phyloP scores from a whole-genome alignment of 2,329 filamentous ascomycete genomes.

The Trematosphaeria pertusa region DNA sequence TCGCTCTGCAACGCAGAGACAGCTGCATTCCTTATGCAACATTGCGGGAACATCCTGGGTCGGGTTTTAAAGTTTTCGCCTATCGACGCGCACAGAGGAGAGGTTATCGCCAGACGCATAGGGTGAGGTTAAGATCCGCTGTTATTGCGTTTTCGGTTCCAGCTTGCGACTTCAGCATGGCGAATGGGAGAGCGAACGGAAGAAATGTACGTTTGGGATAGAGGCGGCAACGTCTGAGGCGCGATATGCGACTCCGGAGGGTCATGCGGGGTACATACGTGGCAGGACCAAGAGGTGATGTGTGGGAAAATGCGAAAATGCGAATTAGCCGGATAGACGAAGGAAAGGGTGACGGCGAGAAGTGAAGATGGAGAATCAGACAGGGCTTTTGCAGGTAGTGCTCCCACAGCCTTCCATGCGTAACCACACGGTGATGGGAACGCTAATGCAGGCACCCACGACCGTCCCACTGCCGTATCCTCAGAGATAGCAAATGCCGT shows the following conservation, averaged over 20 bases:
- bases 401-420: too few species aligned
- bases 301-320: not conserved
- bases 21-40: not conserved
- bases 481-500: too few species aligned
- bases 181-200: not conserved
- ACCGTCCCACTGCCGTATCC: too few species aligned
- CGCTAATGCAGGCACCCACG: not conserved
- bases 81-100: not conserved
- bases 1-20: not conserved
- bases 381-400: too few species aligned
- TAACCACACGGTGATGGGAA: not conserved
- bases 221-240: not conserved
- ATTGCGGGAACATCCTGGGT: not conserved
- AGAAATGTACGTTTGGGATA: not conserved
- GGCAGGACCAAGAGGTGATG: too few species aligned
- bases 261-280: slow-evolving; percentile 4
- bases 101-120: not conserved
- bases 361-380: too few species aligned
- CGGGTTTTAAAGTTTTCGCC: slow-evolving; percentile 1
- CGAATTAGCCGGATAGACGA: not conserved
- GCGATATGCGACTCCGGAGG: not conserved
- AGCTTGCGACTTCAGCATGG: not conserved
- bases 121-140: not conserved
- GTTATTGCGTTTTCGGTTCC: not conserved
- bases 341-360: too few species aligned